Conservation (phyloP, 495 filamentous ascomycete genomes). For the Saxispiralis lemnorum region DNA sequence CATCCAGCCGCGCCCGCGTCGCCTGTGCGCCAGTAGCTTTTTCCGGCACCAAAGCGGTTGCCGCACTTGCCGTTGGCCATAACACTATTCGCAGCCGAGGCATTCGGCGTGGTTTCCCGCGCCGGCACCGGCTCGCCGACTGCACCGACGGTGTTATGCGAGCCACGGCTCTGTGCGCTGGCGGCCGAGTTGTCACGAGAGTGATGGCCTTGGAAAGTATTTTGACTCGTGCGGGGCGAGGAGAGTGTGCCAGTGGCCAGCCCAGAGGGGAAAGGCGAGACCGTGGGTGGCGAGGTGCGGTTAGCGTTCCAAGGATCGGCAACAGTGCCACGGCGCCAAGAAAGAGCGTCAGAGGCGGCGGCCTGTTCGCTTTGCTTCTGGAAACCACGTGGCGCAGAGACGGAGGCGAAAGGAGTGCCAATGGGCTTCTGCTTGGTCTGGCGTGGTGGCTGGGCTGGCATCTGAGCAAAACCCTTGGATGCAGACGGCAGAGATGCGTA, state of each 20-base stretch:
- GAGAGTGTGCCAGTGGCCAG: slow-evolving; percentile 11
- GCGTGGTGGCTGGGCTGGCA: background rate
- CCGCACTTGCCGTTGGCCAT: background rate
- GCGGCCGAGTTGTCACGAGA: slow-evolving; percentile 13
- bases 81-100: background rate
- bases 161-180: slow-evolving; percentile 9
- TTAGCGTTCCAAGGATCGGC: slow-evolving; percentile 9
- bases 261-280: slow-evolving; percentile 8
- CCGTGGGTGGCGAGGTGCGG: background rate
- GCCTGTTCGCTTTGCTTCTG: background rate
- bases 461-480: background rate
- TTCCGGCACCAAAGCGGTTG: no score
- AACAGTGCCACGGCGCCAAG: slow-evolving; percentile 4
- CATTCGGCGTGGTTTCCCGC: background rate
- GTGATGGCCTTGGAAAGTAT: slow-evolving; percentile 3
- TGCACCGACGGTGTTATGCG: slow-evolving; percentile 1
- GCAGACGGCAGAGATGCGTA: background rate
- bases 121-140: slow-evolving; percentile 5
- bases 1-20: no score
- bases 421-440: slow-evolving; percentile 5
- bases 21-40: no score
- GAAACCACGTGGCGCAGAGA: background rate
- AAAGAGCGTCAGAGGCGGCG: background rate
- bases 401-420: background rate
- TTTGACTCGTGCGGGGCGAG: background rate